Conservation (phyloP, 176 grass and related monocot species). For the Bolboschoenus planiculmis region DNA sequence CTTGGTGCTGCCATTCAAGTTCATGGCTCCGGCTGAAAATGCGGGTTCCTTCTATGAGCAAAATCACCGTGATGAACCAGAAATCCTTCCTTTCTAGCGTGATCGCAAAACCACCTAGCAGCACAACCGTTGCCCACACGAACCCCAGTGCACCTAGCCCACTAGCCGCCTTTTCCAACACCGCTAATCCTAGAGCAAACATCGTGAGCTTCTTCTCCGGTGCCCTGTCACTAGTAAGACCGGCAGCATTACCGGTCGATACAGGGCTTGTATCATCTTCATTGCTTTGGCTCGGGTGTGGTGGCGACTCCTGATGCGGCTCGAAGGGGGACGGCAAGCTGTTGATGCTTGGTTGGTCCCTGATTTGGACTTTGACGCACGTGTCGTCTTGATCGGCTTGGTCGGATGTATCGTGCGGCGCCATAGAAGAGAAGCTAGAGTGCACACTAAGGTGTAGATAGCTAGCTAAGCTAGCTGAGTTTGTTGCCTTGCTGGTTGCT, state of each 20-base stretch:
- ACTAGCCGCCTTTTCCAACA: conserved; percentile 83
- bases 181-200: conserved; percentile 56
- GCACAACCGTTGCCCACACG: conserved; percentile 88
- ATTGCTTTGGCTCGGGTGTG: conserved; percentile 6
- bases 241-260: neutral
- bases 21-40: conserved; percentile 95
- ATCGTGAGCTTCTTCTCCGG: conserved; percentile 60
- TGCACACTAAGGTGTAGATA: neutral
- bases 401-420: neutral
- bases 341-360: conserved; percentile 10
- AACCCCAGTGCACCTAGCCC: conserved; percentile 75
- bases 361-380: conserved; percentile 36
- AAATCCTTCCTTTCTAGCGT: conserved; percentile 50
- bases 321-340: conserved; percentile 44
- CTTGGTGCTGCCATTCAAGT: conserved; percentile 93
- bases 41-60: conserved; percentile 62
- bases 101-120: conserved; percentile 77
- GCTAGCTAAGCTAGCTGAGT: neutral
- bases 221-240: neutral
- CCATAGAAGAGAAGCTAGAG: conserved; percentile 8
- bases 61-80: conserved; percentile 67
- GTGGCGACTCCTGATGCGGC: conserved; percentile 42
- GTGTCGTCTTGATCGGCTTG: neutral
- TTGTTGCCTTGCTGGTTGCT: conserved; percentile 8
- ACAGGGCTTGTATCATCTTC: neutral